Percentiles rank a stretch among this genome's conserved stretches.
Conservation (phyloP, 257 asterid genomes). For the Scutellaria minor region DNA sequence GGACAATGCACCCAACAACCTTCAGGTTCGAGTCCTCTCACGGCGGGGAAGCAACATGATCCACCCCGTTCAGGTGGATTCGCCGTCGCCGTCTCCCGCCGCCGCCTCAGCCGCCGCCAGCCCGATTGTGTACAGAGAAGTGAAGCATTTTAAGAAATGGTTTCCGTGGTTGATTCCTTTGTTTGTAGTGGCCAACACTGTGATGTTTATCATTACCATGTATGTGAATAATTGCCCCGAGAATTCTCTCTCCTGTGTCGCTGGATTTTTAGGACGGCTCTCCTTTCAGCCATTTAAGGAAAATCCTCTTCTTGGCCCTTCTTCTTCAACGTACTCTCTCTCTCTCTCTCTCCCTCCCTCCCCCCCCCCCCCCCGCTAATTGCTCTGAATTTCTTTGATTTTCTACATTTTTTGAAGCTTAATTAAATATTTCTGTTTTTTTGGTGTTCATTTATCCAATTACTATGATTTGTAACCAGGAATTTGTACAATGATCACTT, state of each 20-base stretch:
- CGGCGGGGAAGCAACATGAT: constrained; percentile 63
- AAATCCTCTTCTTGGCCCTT: constrained; percentile 92
- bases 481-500: neutral
- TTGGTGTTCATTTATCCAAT: neutral
- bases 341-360: neutral
- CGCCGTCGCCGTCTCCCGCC: constrained; percentile 44
- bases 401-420: neutral
- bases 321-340: constrained; percentile 71
- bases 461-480: neutral
- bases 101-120: constrained; percentile 36
- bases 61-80: constrained; percentile 58
- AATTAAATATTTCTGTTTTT: neutral
- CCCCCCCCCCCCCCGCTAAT: neutral
- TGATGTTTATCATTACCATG: constrained; percentile 75
- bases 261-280: constrained; percentile 69
- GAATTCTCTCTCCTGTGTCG: constrained; percentile 66
- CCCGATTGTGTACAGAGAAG: constrained; percentile 47
- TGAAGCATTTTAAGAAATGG: constrained; percentile 79
- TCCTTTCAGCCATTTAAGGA: constrained; percentile 92
- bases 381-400: neutral
- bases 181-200: constrained; percentile 62
- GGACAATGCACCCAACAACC: constrained; percentile 50
- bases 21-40: constrained; percentile 53
- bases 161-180: constrained; percentile 77
- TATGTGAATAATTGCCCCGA: constrained; percentile 73